Conservation (phyloP, 2,329 filamentous ascomycete genomes). For the Paradendryphiella salina region DNA sequence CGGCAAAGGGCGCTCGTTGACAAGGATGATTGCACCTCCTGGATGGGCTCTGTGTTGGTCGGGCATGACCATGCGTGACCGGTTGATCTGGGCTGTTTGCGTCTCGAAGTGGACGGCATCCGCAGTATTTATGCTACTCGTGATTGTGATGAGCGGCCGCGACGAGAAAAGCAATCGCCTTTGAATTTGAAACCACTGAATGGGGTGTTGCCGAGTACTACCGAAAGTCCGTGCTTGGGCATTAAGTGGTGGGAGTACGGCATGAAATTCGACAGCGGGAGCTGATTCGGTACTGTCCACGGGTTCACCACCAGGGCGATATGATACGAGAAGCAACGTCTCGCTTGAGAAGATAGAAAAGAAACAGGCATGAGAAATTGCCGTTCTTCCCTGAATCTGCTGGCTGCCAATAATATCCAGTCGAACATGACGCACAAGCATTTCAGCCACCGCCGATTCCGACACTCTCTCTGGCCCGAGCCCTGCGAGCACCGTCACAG, state of each 20-base stretch:
- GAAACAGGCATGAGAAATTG: constrained; percentile 36
- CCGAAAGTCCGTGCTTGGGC: constrained; percentile 38
- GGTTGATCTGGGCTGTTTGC: constrained; percentile 12
- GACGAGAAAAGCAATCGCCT: constrained; percentile 31
- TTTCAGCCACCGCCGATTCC: constrained; percentile 47
- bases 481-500: constrained; percentile 44
- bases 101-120: constrained; percentile 12
- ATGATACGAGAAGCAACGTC: constrained; percentile 40
- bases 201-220: constrained; percentile 30
- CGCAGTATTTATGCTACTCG: constrained; percentile 35
- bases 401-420: constrained; percentile 39
- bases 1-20: constrained; percentile 13
- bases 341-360: constrained; percentile 35
- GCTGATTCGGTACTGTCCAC: constrained; percentile 29
- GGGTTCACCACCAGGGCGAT: constrained; percentile 34
- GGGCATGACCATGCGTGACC: constrained; percentile 12
- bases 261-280: constrained; percentile 34
- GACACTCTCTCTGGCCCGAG: constrained; percentile 44
- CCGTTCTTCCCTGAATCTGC: constrained; percentile 26
- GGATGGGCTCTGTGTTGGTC: constrained; percentile 15
- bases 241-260: constrained; percentile 36
- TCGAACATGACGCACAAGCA: constrained; percentile 45
- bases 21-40: constrained; percentile 19
- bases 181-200: constrained; percentile 21
- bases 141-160: constrained; percentile 19